A percentile compares a stretch with the other conserved stretches of the same genome.
phyloP scores from a whole-genome alignment of 768 basidiomycete genomes.

The Calvatia gigantea region DNA sequence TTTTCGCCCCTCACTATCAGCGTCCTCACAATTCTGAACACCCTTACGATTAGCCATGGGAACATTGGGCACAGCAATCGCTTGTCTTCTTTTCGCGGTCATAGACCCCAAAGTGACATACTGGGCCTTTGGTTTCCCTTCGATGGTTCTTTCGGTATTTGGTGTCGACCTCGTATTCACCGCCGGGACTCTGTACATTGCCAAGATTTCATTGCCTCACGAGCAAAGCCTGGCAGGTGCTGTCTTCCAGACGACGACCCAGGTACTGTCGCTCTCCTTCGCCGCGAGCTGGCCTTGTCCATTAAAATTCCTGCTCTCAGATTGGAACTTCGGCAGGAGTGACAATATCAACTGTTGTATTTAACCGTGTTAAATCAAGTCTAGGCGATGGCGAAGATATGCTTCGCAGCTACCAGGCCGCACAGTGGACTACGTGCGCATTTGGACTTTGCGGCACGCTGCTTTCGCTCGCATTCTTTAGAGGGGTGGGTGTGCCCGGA shows the following conservation, averaged over 20 bases:
- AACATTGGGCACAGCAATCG: slow-evolving; percentile 52
- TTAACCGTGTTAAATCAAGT: slow-evolving; percentile 43
- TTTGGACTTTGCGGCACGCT: slow-evolving; percentile 57
- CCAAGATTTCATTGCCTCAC: slow-evolving; percentile 58
- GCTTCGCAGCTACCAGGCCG: slow-evolving; percentile 52
- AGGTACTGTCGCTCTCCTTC: slow-evolving; percentile 35
- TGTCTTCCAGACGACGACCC: slow-evolving; percentile 78
- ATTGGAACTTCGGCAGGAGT: slow-evolving; percentile 69
- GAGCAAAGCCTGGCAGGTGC: slow-evolving; percentile 79
- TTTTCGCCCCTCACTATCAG: not conserved
- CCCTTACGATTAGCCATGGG: slow-evolving; percentile 31
- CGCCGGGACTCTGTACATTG: slow-evolving; percentile 69
- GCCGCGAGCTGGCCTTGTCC: not conserved
- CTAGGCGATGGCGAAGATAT: slow-evolving; percentile 25
- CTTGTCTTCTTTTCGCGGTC: slow-evolving; percentile 65
- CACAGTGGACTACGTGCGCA: slow-evolving; percentile 62
- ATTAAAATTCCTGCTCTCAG: slow-evolving; percentile 25
- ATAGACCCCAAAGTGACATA: slow-evolving; percentile 55
- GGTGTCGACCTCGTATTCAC: slow-evolving; percentile 80
- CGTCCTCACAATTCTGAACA: not conserved
- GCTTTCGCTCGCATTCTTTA: slow-evolving; percentile 20
- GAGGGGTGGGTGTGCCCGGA: slow-evolving; percentile 28
- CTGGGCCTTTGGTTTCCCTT: slow-evolving; percentile 77
- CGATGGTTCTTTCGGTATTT: slow-evolving; percentile 59
- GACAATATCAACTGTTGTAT: slow-evolving; percentile 72